Evolutionary conservation across 495 filamentous ascomycete species (phyloP), one percentile per base, ranked within the genome.

Genomic region (Staphylotrichum longicolle): DNA sequence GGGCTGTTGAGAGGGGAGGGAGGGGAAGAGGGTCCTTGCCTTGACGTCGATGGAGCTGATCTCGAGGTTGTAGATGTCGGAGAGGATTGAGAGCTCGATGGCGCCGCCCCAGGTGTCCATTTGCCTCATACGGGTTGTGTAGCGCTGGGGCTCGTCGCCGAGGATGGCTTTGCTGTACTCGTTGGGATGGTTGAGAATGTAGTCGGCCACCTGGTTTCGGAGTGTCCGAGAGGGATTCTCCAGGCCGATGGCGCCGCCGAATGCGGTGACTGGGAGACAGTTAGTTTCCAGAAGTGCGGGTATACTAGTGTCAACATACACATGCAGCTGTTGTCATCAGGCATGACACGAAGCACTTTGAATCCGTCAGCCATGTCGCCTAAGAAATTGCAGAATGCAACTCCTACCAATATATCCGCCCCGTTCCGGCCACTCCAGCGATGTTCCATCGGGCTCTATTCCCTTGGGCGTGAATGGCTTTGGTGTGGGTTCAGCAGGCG

Each of bases 311-410:
- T 62, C 7, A 7, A 48, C 68, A 63, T 48, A 71, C 68, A 98
- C 61, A 98, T 86, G 74, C 94, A 98, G 48, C 86, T 89, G 73
- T 97, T 97, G 71, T 98, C 94, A 69, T 97, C 94, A 9, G 93
- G 91, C 94, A 98, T 97, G 40, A 98, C 91, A 3, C 94, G 87
- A 5, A 97, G 84, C 35, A 96, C 86, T 82, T 45, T 5, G 32
- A 12, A 11, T 20, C 3, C 4, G 42, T 37, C 37, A 53, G 57
- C 32, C 14, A 10, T 27, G 5, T 3, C 1, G 7, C 34, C 27
- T 3, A 30, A 15, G n/a, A 27, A 27, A 27, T 27, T 27, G 1
- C 20, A 3, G 15, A 20, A 0, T 10, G 8, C 39, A 34, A 15
- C 35, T 33, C 70, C 4, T 57, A 71, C 72, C 65, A 7, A 75